Evolutionary conservation across 2,329 filamentous ascomycete genomes (phyloP), one percentile per base, ranked within the genome.

Genomic region (Aureobasidium sp.): DNA sequence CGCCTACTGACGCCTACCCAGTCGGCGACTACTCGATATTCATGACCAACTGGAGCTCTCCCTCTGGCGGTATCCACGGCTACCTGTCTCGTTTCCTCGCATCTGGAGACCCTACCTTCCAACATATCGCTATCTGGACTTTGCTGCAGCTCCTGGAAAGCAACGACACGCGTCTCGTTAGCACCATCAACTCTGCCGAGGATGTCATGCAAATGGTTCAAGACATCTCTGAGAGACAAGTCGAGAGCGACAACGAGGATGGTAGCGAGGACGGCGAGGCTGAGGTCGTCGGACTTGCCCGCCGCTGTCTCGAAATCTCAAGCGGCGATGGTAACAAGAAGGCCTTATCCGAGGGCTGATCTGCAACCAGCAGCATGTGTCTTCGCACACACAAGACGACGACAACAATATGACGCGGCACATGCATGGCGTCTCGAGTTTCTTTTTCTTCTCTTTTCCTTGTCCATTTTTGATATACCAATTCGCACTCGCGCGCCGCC

Each of bases 121-220:
- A 99, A 76, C 94, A 99, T 73, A 99, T 99, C 71, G 94, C 94
- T 55, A 96, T 97, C 66, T 99, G 94, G 94, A 99, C 94, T 1
- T 78, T 99, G 52, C 83, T 99, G 3, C 94, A 99, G 72, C 83
- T 99, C 5, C 86, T 99, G 55, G 94, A 99, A 76, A 97, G 93
- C 0, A 92, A 96, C 73, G 93, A 99, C 72, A 87, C 89, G 76
- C 88, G 86, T 61, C 81, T 99, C 16, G 88, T 97, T 65, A 86
- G 87, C 54, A 85, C 91, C 53, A 97, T 99, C 67, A 87, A 90
- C 68, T 89, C 93, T 71, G 92, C 91, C 1, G 89, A 93, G 66
- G 91, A 96, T 66, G 89, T 99, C 66, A 89, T 97, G 62, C 85
- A 90, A 64, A 91, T 96, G 83, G 94, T 97, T 65, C 90, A 89